phyloP scores from a whole-genome alignment of 78 protist genomes.

The Dictyostelium discoideum region DNA sequence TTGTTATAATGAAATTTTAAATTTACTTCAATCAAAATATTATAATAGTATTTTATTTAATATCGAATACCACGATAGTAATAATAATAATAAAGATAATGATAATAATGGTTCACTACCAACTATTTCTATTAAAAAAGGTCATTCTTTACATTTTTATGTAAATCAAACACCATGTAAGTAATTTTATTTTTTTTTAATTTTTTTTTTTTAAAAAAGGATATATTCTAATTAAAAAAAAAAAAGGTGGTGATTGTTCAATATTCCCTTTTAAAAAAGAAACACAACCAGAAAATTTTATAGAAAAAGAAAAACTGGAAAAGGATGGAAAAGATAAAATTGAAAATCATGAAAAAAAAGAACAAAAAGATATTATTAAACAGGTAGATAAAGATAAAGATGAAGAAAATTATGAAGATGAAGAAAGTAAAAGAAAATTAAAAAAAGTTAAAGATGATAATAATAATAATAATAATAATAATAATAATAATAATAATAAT shows the following conservation, averaged over 20 bases:
- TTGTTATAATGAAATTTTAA: conserved; percentile 4
- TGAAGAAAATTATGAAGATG: background rate
- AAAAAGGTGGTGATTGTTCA: conserved; percentile 73
- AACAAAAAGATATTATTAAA: background rate
- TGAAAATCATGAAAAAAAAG: background rate
- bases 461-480: background rate
- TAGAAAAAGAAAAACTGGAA: background rate
- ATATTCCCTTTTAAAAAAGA: conserved; percentile 23
- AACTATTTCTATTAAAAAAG: conserved; percentile 19
- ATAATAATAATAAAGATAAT: too few species aligned
- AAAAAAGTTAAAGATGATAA: background rate
- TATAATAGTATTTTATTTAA: conserved; percentile 11
- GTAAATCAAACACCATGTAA: conserved; percentile 68
- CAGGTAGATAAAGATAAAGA: background rate
- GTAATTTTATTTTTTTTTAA: background rate
- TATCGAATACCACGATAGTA: background rate
- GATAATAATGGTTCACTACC: background rate
- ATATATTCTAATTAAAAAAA: background rate
- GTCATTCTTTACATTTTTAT: conserved; percentile 56
- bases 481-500: too few species aligned
- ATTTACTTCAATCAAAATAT: background rate
- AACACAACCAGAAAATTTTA: background rate
- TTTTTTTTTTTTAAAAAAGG: too few species aligned
- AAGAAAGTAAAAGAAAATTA: conserved; percentile 2
- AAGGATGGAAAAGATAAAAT: background rate